Base-by-base conservation (phyloP, 495 filamentous ascomycete genomes). In the Extremus antarcticus region DNA sequence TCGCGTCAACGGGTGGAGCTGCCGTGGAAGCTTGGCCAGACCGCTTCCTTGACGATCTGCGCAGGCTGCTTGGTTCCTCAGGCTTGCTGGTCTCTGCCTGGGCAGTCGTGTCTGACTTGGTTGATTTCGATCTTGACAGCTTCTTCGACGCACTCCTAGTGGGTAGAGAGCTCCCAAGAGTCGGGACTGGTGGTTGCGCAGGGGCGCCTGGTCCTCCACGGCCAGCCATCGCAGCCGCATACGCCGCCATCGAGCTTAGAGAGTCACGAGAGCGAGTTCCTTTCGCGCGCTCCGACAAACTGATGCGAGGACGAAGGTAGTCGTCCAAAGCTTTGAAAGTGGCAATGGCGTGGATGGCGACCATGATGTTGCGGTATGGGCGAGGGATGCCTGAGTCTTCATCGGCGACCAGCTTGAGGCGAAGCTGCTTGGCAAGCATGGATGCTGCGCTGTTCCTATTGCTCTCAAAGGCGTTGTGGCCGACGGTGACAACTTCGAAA, bases 291-390 rank as follows among this genome's bases (percentile, higher is more conserved):
- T 97, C 91, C 0, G 87, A 81, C 20, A 94, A 61, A 61, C 75
- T 87, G 52, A 99, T 95, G 51, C 91, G 76, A 1, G 94, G 92
- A 50, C 91, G 82, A 43, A 99, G 74, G 71, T 96, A 99, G 66
- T 99, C 94, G 64, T 97, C 92, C 25, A 99, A 72, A 1, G 92
- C 86, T 66, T 97, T 97, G 71, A 99, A 96, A 0, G 90, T 95
- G 9, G 94, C 91, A 66, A 99, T 97, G 25, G 94, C 94, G 70
- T 99, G 94, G 57, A 99, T 97, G 3, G 89, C 91, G 16, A 99
- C 91, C 84, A 94, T 95, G 58, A 97, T 89, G 56, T 90, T 95
- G 29, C 85, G 81, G 62, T 91, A 97, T 15, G 82, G 72, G 21
- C 80, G 76, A 22, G 90, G 91, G 48, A 97, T 89, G 24, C 94